phyloP scores from a whole-genome alignment of 2,329 filamentous ascomycete species.

The Zymoseptoria tritici region DNA sequence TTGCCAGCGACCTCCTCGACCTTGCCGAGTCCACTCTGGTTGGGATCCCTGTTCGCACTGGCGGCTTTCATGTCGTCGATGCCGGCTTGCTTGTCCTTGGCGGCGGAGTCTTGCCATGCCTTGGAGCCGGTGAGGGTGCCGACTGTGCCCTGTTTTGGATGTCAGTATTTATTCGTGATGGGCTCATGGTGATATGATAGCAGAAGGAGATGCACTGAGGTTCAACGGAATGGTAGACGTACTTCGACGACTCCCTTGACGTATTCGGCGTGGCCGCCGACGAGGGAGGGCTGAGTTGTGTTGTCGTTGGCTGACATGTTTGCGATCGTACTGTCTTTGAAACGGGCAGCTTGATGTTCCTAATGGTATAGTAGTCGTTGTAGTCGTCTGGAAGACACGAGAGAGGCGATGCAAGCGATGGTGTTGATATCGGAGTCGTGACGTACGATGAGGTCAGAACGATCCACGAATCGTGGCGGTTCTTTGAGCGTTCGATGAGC shows the following conservation, averaged over 20 bases:
- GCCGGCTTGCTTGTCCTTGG: conserved; percentile 56
- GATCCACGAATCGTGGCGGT: neutral
- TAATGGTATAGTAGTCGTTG: neutral
- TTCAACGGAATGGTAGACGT: conserved; percentile 41
- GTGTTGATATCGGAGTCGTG: neutral
- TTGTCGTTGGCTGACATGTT: conserved; percentile 11
- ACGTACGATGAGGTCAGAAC: neutral
- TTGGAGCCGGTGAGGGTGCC: conserved; percentile 56
- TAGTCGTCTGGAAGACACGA: neutral
- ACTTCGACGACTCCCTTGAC: conserved; percentile 62
- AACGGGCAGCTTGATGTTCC: conserved; percentile 16
- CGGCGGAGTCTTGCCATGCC: conserved; percentile 57
- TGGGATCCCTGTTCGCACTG: conserved; percentile 48
- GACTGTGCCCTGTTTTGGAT: conserved; percentile 44
- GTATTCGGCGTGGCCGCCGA: conserved; percentile 59
- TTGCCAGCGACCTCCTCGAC: conserved; percentile 59
- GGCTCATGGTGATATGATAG: neutral
- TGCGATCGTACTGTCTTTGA: neutral
- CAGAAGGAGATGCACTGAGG: conserved; percentile 1
- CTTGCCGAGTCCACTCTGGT: conserved; percentile 51
- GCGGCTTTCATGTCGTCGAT: conserved; percentile 57
- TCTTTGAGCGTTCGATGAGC: neutral
- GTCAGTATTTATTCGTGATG: conserved; percentile 2
- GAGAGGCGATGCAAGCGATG: neutral
- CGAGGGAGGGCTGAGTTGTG: conserved; percentile 48